Base-by-base conservation (phyloP, 352 stramenopile species). In the Phytophthora ohioensis region DNA sequence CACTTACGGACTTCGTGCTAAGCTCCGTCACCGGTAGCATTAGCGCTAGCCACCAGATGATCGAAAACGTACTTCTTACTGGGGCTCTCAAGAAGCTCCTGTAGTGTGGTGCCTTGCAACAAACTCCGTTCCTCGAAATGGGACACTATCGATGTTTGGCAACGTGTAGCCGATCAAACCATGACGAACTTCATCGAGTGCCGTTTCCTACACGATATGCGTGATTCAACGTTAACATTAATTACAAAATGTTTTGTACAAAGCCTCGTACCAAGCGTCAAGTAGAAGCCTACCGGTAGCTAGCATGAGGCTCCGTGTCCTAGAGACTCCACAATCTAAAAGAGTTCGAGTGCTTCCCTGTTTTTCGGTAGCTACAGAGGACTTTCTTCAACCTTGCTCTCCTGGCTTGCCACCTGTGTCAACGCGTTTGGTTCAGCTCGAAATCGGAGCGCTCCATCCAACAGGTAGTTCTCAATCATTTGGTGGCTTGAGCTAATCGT, bases 391-490 rank as follows among this genome's bases (percentile, higher is more conserved):
- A 27, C 46, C 3, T 32, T n/a, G 21, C 17, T 63, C 10, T 67
- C 57, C 59, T 75, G 46, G 11, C 21, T 57, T 54, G 38, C 27
- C 9, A 67, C 52, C 52, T 70, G 61, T 17, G 52, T 67, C 43
- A 76, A 41, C 39, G 55, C 46, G 10, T 57, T 76, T 57, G 67
- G 39, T 11, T 69, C 57, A 15, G 41, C 43, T 17, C 31, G 57
- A 21, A 64, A 54, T 46, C 60, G 56, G 11, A 82, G 67, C 21
- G 69, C 79, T 36, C 71, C 69, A 63, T 88, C 75, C 42, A 92
- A 65, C 43, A 92, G 64, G 32, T 83, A 73, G 57, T 92, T 92
- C 69, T 92, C 82, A 63, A 91, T 90, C 74, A 92, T 88, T 67
- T 90, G 82, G 52, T 88, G 81, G 45, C 81, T 92, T 45, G 77